A percentile compares a stretch with the other conserved stretches of the same genome.
phyloP scores from a whole-genome alignment of 768 basidiomycete genomes.

The Phanerodontia chrysosporium region DNA sequence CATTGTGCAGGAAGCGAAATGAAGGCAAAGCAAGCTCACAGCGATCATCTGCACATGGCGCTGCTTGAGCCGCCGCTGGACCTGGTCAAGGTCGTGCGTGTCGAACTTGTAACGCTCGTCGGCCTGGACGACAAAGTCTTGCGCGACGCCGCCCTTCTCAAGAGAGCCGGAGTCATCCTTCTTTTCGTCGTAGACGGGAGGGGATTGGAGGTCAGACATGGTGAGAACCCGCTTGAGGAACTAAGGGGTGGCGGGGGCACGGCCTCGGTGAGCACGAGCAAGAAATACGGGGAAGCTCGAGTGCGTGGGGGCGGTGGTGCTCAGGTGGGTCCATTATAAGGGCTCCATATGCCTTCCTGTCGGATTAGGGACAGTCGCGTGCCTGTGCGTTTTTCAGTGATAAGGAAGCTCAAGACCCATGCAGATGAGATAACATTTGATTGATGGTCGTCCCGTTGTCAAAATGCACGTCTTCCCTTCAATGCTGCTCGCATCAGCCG shows the following conservation, averaged over 20 bases:
- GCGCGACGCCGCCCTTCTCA: slow-evolving; percentile 23
- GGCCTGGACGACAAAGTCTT: slow-evolving; percentile 18
- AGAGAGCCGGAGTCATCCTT: slow-evolving; percentile 16
- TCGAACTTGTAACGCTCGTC: slow-evolving; percentile 42
- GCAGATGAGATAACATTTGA: slow-evolving; percentile 7
- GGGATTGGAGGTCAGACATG: slow-evolving; percentile 6
- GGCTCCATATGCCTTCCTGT: background rate
- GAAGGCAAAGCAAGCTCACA: slow-evolving; percentile 27
- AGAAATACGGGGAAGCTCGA: slow-evolving; percentile 8
- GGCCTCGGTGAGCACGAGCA: slow-evolving; percentile 6
- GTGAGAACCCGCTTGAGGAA: slow-evolving; percentile 2
- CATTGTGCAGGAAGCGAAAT: background rate
- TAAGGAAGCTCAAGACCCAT: slow-evolving; percentile 5
- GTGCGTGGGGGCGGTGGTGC: slow-evolving; percentile 7
- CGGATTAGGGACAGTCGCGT: background rate
- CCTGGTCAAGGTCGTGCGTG: slow-evolving; percentile 60
- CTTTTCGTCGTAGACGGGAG: slow-evolving; percentile 19
- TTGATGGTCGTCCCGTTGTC: slow-evolving; percentile 8
- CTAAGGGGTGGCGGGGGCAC: background rate
- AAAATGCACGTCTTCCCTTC: background rate
- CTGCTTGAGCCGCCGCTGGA: slow-evolving; percentile 71
- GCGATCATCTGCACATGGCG: slow-evolving; percentile 83
- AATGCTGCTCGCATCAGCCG: background rate
- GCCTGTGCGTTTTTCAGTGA: slow-evolving; percentile 4
- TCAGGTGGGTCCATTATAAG: background rate